These are phyloP conservation scores for Mycosphaerelloides madeirae DNA, from an alignment of 2,329 filamentous ascomycete genomes.

Conservation along the genomic window DNA sequence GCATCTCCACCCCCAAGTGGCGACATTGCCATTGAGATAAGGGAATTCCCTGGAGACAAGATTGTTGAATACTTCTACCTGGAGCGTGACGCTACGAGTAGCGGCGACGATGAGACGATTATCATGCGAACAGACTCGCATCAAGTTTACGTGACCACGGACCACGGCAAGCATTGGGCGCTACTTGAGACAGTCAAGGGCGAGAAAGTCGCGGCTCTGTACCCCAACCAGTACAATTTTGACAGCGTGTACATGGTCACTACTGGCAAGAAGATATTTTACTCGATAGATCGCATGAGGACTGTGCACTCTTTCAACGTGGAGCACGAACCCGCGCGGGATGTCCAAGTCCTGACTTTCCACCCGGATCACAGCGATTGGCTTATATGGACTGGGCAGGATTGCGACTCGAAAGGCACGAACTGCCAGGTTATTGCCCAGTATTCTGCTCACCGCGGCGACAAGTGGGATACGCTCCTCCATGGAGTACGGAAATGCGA, in stretches of 20 bases:
- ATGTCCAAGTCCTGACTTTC: conserved; percentile 63
- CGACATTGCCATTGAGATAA: conserved; percentile 58
- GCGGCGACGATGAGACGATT: conserved; percentile 68
- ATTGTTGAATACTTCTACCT: conserved; percentile 66
- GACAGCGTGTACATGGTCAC: conserved; percentile 87
- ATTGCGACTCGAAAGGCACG: conserved; percentile 55
- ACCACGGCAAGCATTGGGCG: conserved; percentile 87
- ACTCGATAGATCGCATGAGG: conserved; percentile 73
- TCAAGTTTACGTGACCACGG: conserved; percentile 67
- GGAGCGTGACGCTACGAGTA: conserved; percentile 59
- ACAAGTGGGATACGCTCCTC: conserved; percentile 68
- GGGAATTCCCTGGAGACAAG: conserved; percentile 58
- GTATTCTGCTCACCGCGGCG: conserved; percentile 71
- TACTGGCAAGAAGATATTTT: conserved; percentile 61
- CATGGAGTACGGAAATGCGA: conserved; percentile 76
- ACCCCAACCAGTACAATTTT: conserved; percentile 74
- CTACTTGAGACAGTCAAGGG: conserved; percentile 58
- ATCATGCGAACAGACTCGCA: conserved; percentile 56
- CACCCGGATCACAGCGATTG: conserved; percentile 82
- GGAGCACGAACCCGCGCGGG: conserved; percentile 55
- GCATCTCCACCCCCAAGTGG: conserved; percentile 56
- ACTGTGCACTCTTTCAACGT: conserved; percentile 70
- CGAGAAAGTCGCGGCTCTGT: conserved; percentile 65
- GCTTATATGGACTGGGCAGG: conserved; percentile 81
- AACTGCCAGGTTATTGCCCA: conserved; percentile 71